Evolutionary conservation across 1,284 basidiomycete genomes (phyloP).

Genomic region (Meripilus lineatus): DNA sequence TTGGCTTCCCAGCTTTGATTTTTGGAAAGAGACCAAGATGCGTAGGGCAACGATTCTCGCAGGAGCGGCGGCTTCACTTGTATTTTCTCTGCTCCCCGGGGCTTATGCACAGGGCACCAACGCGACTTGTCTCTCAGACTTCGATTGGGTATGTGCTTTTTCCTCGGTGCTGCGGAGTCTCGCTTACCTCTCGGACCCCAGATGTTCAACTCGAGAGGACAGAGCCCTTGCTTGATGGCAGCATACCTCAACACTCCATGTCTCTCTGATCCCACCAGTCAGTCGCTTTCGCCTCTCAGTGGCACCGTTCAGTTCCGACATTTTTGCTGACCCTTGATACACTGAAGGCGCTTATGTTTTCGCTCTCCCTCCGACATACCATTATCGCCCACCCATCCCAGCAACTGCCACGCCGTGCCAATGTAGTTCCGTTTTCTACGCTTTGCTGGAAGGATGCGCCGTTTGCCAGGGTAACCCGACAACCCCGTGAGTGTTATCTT

Average conservation of each 20-base stretch:
- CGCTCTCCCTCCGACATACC: conserved; percentile 9
- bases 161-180: background rate
- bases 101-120: conserved; percentile 13
- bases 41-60: too few species aligned
- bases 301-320: background rate
- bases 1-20: too few species aligned
- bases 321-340: background rate
- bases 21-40: too few species aligned
- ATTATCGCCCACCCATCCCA: conserved; percentile 10
- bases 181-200: background rate
- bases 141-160: conserved; percentile 12
- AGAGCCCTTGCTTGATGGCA: conserved; percentile 14
- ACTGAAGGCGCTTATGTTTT: conserved; percentile 12
- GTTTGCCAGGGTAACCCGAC: conserved; percentile 8
- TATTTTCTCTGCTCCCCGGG: background rate
- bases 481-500: conserved; percentile 10
- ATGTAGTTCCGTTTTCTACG: conserved; percentile 16
- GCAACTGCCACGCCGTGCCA: conserved; percentile 11
- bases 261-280: conserved; percentile 10
- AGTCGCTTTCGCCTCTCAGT: background rate
- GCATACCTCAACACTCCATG: conserved; percentile 15
- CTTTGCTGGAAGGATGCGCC: conserved; percentile 11
- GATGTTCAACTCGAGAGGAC: conserved; percentile 13
- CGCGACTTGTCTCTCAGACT: conserved; percentile 11
- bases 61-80: too few species aligned